Conservation (phyloP, 495 filamentous ascomycete species). For the Penicillium maclennaniae region DNA sequence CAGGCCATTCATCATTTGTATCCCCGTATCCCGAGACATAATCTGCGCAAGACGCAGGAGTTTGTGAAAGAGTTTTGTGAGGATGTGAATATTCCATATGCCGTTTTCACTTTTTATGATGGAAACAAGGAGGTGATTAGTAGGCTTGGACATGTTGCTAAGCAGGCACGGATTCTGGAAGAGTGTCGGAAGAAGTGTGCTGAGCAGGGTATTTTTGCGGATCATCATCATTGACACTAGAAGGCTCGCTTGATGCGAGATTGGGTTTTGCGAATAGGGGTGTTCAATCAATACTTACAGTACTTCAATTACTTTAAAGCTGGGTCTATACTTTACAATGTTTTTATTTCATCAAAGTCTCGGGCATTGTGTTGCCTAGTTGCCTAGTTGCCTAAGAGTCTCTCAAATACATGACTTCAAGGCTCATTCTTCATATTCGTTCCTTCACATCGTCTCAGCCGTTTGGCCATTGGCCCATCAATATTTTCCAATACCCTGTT, state of each 20-base stretch:
- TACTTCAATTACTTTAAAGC: not conserved
- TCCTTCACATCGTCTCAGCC: not conserved
- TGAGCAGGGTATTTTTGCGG: slow-evolving; percentile 35
- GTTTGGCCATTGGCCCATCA: too few relatives aligned
- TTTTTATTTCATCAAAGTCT: too few relatives aligned
- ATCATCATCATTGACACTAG: slow-evolving; percentile 15
- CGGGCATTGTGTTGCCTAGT: too few relatives aligned
- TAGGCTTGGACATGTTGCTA: slow-evolving; percentile 78
- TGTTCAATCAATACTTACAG: not conserved
- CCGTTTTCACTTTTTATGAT: slow-evolving; percentile 88
- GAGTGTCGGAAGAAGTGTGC: slow-evolving; percentile 71
- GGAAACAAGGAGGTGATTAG: slow-evolving; percentile 88
- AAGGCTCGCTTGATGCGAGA: not conserved
- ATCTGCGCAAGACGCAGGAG: slow-evolving; percentile 76
- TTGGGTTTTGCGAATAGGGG: not conserved
- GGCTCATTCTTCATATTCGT: too few relatives aligned
- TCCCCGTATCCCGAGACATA: slow-evolving; percentile 89
- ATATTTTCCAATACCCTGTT: too few relatives aligned
- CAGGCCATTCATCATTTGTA: slow-evolving; percentile 97
- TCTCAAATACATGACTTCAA: too few relatives aligned
- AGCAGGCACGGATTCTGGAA: slow-evolving; percentile 83
- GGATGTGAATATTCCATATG: slow-evolving; percentile 90
- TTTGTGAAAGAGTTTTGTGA: slow-evolving; percentile 85
- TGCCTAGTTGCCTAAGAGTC: too few relatives aligned
- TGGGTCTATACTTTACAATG: too few relatives aligned